phyloP scores from a whole-genome alignment of 257 asterid genomes.

The Pogostemon cablin region DNA sequence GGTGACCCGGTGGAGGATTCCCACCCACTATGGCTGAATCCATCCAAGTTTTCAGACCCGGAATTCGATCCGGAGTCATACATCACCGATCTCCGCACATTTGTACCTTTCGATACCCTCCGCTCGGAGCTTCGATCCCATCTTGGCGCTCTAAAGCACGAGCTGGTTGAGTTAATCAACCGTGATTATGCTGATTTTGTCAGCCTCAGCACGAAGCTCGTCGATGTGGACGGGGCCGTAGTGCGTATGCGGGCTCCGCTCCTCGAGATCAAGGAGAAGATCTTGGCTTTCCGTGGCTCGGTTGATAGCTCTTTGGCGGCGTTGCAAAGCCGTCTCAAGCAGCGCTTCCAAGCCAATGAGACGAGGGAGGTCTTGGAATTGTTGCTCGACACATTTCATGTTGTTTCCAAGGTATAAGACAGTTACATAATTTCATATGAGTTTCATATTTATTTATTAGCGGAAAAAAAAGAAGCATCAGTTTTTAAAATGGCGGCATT shows the following conservation, averaged over 20 bases:
- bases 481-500: not conserved
- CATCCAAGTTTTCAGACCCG: constrained; percentile 62
- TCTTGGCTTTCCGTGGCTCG: constrained; percentile 62
- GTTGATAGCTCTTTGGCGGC: constrained; percentile 75
- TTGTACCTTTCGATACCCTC: constrained; percentile 91
- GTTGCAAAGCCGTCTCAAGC: constrained; percentile 76
- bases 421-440: constrained; percentile 7
- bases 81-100: constrained; percentile 92
- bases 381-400: constrained; percentile 92
- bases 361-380: constrained; percentile 87
- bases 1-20: constrained; percentile 84
- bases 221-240: constrained; percentile 83
- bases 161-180: constrained; percentile 88
- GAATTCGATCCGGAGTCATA: constrained; percentile 87
- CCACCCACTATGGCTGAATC: constrained; percentile 90
- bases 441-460: not conserved
- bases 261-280: constrained; percentile 86
- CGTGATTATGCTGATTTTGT: constrained; percentile 92
- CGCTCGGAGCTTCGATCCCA: constrained; percentile 86
- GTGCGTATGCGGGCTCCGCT: constrained; percentile 99
- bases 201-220: constrained; percentile 89
- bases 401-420: constrained; percentile 77
- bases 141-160: constrained; percentile 65
- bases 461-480: not conserved
- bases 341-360: constrained; percentile 80